These are phyloP conservation scores for Serendipita sp. DNA, from an alignment of 768 basidiomycete genomes.

Conservation along the genomic window DNA sequence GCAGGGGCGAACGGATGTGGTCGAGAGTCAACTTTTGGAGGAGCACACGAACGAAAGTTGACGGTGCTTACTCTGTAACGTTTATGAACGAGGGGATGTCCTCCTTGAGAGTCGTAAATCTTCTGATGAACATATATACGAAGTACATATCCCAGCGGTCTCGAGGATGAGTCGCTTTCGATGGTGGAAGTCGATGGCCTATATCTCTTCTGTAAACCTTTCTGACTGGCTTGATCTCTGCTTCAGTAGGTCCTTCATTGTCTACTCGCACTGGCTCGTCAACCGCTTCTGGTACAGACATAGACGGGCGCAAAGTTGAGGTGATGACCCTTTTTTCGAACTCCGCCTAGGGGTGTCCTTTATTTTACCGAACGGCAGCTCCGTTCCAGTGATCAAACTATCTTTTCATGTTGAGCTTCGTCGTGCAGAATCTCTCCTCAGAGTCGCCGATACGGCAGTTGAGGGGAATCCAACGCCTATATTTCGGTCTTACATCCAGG, in stretches of 20 bases:
- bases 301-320: background rate
- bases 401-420: too few relatives aligned
- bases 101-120: constrained; percentile 57
- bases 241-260: background rate
- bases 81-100: constrained; percentile 68
- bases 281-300: background rate
- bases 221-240: background rate
- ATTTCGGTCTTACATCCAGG: too few relatives aligned
- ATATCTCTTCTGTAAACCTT: constrained; percentile 20
- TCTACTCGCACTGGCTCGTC: background rate
- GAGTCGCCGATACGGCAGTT: too few relatives aligned
- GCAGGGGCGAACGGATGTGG: background rate
- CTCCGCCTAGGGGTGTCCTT: too few relatives aligned
- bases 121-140: constrained; percentile 72
- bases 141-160: constrained; percentile 81
- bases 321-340: too few relatives aligned
- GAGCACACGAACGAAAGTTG: constrained; percentile 14
- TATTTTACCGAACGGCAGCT: too few relatives aligned
- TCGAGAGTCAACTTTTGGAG: constrained; percentile 14
- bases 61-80: constrained; percentile 61
- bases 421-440: too few relatives aligned
- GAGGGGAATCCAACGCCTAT: too few relatives aligned
- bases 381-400: too few relatives aligned
- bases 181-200: constrained; percentile 37
- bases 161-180: constrained; percentile 54